A percentile compares a stretch with the other conserved stretches of the same genome.
Conservation (phyloP, 2,329 filamentous ascomycete genomes). For the Xylaria sp. region DNA sequence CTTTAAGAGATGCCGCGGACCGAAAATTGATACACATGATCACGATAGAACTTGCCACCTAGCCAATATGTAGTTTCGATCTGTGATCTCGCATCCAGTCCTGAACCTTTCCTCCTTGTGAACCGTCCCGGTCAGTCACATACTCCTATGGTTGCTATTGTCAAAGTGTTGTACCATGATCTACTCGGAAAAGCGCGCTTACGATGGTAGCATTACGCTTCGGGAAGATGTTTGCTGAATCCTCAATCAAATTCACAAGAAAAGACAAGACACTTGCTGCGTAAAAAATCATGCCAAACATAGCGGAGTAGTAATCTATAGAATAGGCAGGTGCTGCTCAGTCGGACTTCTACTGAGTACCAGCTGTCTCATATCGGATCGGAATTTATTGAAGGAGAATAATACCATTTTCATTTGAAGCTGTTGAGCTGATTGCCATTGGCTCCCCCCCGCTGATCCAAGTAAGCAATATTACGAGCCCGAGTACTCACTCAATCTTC, state of each 20-base stretch:
- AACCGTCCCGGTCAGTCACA: neutral
- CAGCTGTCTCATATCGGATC: conserved; percentile 4
- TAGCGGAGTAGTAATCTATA: neutral
- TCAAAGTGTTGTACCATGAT: neutral
- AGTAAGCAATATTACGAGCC: conserved; percentile 10
- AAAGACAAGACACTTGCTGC: neutral
- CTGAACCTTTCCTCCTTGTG: neutral
- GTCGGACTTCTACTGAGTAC: neutral
- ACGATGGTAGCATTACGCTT: no score
- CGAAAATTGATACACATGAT: neutral
- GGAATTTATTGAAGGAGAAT: neutral
- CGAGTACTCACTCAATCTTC: conserved; percentile 2
- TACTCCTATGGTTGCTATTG: neutral
- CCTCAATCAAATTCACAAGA: neutral
- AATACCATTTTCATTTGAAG: neutral
- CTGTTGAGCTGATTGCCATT: neutral
- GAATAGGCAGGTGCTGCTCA: conserved; percentile 1
- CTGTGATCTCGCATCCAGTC: neutral
- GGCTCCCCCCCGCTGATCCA: neutral
- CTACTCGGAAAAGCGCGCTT: neutral
- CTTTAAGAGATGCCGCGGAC: neutral
- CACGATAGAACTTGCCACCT: neutral
- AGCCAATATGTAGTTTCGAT: neutral
- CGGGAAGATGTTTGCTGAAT: neutral
- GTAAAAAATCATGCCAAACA: neutral